Base-by-base conservation (phyloP, 2,329 filamentous ascomycete genomes). In the Sporothrix sp. region DNA sequence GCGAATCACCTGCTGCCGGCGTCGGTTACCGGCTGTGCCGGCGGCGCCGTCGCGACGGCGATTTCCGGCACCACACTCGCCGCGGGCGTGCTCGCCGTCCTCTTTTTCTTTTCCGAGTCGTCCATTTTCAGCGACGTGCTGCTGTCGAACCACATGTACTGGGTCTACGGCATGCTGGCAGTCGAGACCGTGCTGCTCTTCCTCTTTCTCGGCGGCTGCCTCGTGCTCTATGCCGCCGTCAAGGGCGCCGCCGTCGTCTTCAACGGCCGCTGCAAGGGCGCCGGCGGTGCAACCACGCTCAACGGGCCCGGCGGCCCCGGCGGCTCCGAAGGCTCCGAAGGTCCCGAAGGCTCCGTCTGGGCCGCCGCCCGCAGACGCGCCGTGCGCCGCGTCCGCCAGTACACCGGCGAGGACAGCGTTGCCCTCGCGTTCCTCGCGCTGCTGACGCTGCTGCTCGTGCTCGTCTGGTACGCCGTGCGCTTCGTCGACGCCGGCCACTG, bases 401-500 rank as follows among this genome's bases (percentile, higher is more conserved):
- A 50, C 32, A 20, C 35, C 14, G 11, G 21, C 18, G 42, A 47
- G 20, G 21, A 47, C 42, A 33, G 49, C 35, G 36, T 33, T n/a
- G 44, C 13, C 16, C 38, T 48, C 9, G 10, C 48, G 6, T 16
- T 28, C 4, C 1, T 33, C 9, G 32, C 32, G 1, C 18, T 52
- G 13, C n/a, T 45, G 21, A 33, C 44, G 2, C 7, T 48, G 13
- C 3, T 44, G n/a, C 5, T 52, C 11, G 21, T 45, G 8, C 4
- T 47, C 2, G 2, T 27, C 7, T 54, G 52, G 52, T 54, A 54
- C 18, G 3, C 5, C 4, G 1, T 50, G 36, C 50, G 52, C 10
- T 54, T 54, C 27, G 40, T 23, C 25, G 36, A 13, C 4, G 37
- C 50, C 4, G 27, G 16, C 1, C 50, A 50, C 48, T 54, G 52